Evolutionary conservation across 2,329 filamentous ascomycete genomes (phyloP), one percentile per base, ranked within the genome.

Genomic region (Cadophora sp.): DNA sequence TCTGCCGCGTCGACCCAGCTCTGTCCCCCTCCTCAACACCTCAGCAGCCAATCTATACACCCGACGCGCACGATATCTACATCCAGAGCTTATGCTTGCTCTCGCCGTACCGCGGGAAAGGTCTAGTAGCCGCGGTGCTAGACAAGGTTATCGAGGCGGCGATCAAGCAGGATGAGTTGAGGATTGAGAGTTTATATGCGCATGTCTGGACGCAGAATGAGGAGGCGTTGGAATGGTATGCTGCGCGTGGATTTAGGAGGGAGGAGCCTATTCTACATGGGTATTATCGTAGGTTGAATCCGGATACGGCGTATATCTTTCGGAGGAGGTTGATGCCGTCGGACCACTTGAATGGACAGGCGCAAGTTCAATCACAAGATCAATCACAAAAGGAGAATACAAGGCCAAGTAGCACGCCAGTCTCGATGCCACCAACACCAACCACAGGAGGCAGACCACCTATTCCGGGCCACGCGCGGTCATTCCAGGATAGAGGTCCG

Each of bases 191-290:
- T 53, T 80, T 89, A 19, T 90, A 87, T 71, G 89, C 89, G 4
- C 89, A 91, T 76, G 89, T 91, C 19, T 91, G 89, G 89, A 89
- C 88, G 12, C 84, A 88, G 68, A 91, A 90, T 76, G 83, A 85
- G 2, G 88, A 90, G 24, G 89, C 84, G 0, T 78, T 91, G 69
- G 81, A 81, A 67, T 91, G 89, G 89, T 91, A 91, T 78, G 74
- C 80, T 37, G 81, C 82, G 27, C 83, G 87, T 11, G 87, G 87
- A 2, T 91, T 91, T 76, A 74, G 76, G 67, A 80, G 81, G 62
- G 81, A 83, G 60, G 82, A 80, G 16, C 74, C 72, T 14, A 77
- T 81, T 43, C 76, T 89, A 11, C 77, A 81, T 40, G 84, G 84
- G 2, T 91, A 91, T 76, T 91, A 91, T 77, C 80, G 85, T 73